Evolutionary conservation across 2,329 filamentous ascomycete species (phyloP).

Genomic region (Escovopsis sp.): DNA sequence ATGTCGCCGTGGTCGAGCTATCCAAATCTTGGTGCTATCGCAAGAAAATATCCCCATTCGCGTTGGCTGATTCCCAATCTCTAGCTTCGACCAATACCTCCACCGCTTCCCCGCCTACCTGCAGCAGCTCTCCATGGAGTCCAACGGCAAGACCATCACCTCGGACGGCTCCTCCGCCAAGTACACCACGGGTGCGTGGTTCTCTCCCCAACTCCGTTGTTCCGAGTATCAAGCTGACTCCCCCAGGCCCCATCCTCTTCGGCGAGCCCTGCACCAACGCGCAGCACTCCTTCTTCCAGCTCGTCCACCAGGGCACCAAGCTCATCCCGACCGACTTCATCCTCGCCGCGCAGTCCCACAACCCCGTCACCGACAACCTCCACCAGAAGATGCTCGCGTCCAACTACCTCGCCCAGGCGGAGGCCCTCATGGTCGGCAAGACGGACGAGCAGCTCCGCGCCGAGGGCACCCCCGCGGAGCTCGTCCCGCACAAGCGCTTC

Average conservation of each 20-base stretch:
- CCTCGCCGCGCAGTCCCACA: conserved; percentile 89
- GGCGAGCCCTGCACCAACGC: conserved; percentile 98
- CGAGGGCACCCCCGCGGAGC: conserved; percentile 55
- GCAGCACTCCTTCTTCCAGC: conserved; percentile 99
- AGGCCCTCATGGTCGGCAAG: conserved; percentile 85
- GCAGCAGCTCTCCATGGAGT: conserved; percentile 98
- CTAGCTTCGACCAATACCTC: conserved; percentile 97
- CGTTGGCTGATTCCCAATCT: no score
- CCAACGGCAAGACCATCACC: conserved; percentile 94
- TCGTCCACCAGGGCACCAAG: conserved; percentile 97
- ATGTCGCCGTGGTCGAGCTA: no score
- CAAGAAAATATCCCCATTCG: no score
- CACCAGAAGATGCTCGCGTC: conserved; percentile 94
- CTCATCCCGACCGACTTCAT: conserved; percentile 98
- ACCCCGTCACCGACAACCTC: conserved; percentile 79
- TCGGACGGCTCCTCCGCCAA: conserved; percentile 80
- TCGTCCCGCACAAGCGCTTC: conserved; percentile 99
- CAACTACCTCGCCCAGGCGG: conserved; percentile 81
- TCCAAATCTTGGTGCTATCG: no score
- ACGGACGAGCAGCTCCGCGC: conserved; percentile 63
- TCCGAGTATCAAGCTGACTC: no score
- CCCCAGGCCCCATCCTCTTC: conserved; percentile 66
- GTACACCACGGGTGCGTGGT: conserved; percentile 63
- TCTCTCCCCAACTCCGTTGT: not conserved
- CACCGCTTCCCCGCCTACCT: conserved; percentile 98